A percentile compares a stretch with the other conserved stretches of the same genome.
Conservation (phyloP, 176 grass and related monocot genomes). For the Hyparrhenia diplandra region DNA sequence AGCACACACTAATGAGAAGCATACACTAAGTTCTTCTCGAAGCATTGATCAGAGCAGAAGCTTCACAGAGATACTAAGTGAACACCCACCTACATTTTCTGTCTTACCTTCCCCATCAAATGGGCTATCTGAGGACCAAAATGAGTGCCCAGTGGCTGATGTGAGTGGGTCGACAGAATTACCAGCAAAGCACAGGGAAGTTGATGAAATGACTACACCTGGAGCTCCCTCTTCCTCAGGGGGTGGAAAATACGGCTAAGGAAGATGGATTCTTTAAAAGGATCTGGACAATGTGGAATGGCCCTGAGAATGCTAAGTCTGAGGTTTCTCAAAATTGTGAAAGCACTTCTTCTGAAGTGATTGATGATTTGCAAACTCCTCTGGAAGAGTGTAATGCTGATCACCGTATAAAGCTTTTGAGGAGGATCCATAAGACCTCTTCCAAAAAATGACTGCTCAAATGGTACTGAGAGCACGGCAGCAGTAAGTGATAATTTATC, state of each 20-base stretch:
- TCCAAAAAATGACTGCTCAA: neutral
- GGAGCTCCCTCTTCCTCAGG: constrained; percentile 33
- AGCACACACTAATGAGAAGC: neutral
- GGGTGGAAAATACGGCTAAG: constrained; percentile 14
- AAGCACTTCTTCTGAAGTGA: constrained; percentile 26
- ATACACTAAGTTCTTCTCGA: constrained; percentile 22
- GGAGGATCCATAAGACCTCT: constrained; percentile 12
- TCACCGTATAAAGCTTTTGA: constrained; percentile 8
- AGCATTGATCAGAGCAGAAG: neutral
- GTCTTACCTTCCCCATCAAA: constrained; percentile 31
- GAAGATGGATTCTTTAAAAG: constrained; percentile 43
- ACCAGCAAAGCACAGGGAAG: constrained; percentile 28
- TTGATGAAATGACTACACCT: constrained; percentile 5
- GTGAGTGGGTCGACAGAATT: constrained; percentile 22
- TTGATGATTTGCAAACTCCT: constrained; percentile 29
- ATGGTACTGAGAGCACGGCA: constrained; percentile 1
- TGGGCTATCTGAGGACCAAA: constrained; percentile 28
- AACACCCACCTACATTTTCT: constrained; percentile 26
- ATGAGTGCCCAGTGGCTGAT: constrained; percentile 19
- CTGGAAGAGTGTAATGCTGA: constrained; percentile 23
- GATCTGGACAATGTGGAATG: constrained; percentile 45
- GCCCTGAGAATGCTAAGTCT: constrained; percentile 14
- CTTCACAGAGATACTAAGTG: constrained; percentile 6
- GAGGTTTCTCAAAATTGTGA: constrained; percentile 33
- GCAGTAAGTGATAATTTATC: constrained; percentile 21